Percentiles rank a stretch among this genome's conserved stretches.
phyloP scores from a whole-genome alignment of 495 filamentous ascomycete genomes.

The Penicillium mononematosum region DNA sequence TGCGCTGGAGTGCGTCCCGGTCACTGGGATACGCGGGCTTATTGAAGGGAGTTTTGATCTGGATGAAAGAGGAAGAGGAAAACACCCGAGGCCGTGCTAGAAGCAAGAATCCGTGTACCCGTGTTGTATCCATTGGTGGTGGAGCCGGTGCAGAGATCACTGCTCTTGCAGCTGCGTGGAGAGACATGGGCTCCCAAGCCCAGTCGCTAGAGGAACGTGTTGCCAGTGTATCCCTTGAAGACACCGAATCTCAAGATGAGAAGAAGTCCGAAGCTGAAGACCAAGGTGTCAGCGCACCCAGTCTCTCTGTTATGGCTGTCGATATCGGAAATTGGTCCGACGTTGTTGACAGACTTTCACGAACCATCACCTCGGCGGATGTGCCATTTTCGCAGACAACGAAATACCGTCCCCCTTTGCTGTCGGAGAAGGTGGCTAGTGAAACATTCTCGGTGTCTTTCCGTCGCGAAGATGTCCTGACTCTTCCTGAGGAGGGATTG shows the following conservation, averaged over 20 bases:
- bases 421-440: slow-evolving; percentile 40
- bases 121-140: slow-evolving; percentile 74
- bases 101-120: slow-evolving; percentile 13
- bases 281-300: slow-evolving; percentile 4
- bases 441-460: slow-evolving; percentile 49
- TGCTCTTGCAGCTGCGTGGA: slow-evolving; percentile 65
- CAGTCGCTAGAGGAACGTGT: slow-evolving; percentile 15
- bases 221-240: slow-evolving; percentile 22
- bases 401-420: slow-evolving; percentile 52
- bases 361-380: slow-evolving; percentile 33
- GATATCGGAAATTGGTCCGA: slow-evolving; percentile 77
- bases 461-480: slow-evolving; percentile 62
- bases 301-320: slow-evolving; percentile 60
- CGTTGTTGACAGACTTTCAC: slow-evolving; percentile 56
- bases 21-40: slow-evolving; percentile 75
- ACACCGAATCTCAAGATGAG: neutral
- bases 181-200: slow-evolving; percentile 32
- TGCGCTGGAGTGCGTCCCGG: slow-evolving; percentile 80
- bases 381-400: slow-evolving; percentile 27
- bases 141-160: slow-evolving; percentile 83
- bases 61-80: slow-evolving; percentile 27
- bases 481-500: slow-evolving; percentile 42
- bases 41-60: slow-evolving; percentile 45
- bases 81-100: slow-evolving; percentile 4
- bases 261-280: slow-evolving; percentile 1